Evolutionary conservation across 169 alveolate species (phyloP), one percentile per base, ranked within the genome.

Genomic region (Plasmodium falciparum): DNA sequence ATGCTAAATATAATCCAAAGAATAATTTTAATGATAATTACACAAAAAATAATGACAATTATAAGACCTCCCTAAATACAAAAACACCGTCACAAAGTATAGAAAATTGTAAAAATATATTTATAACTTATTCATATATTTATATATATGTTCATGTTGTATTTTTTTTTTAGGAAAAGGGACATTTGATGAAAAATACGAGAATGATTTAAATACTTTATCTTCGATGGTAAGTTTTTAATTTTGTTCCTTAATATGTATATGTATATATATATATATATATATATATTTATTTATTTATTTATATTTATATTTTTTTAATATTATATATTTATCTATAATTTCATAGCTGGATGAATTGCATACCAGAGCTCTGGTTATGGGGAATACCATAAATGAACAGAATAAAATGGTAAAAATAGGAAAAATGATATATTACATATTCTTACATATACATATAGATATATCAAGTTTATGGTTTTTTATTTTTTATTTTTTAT

Each of bases 381-480:
- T 85, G 92, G 92, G 92, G 70, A 70, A 85, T 61, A 71, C 92
- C 56, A 85, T 85, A 63, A 85, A 71, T 33, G 88, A 71, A 47
- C 92, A 85, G 54, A 85, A 85, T 74, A 70, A 54, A 66, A 56
- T 85, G 88, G 92, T 85, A 85, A 33, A 22, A 17, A 85, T 49
- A 85, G 59, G 59, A 49, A 58, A 71, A 71, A 71, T 3, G 13
- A 50, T 11, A 54, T 20, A 54, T 20, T 54, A 54, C 0, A n/a
- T 54, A 52, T 13, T 49, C 13, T 49, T 9, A 49, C 13, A 50
- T 50, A 11, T 2, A n/a, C 8, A 50, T 50, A 50, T 50, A n/a
- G 2, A 29, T 29, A 20, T 20, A 20, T 20, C 22, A 20, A 20
- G 39, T 29, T 29, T 29, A 29, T 29, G 39, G 39, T 29, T 29